Base-by-base conservation (phyloP, 371 early-diverging fungal genomes). In the Phascolomyces articulosus region DNA sequence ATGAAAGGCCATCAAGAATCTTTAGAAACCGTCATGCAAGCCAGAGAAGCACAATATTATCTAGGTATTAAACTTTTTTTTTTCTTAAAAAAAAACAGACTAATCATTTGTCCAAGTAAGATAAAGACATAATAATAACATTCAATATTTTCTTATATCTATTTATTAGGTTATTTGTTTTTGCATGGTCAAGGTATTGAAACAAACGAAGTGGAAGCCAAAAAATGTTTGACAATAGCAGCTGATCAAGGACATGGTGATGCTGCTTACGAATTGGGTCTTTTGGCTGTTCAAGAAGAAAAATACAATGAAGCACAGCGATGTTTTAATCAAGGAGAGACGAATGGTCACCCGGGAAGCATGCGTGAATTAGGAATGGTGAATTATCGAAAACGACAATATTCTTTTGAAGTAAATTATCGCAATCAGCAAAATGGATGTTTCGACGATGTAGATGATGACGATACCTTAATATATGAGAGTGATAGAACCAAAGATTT, bases 11-110 rank as follows among this genome's bases (percentile, higher is more conserved):
- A 75, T 41, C 64, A 64, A 26, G 41, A 31, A 8, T 71, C 70
- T 2, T 60, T 60, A 1, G 78, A 78, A 63, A 73, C 73, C 16
- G 47, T 61, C 20, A 55, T 40, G 13, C 79, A 75, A 57, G 67
- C 74, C 3, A 66, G 74, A n/a, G 70, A 68, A 26, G 69, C 73
- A 58, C 72, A 65, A 40, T 79, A 75, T 41, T 71, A 58, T 60
- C 44, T 73, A 10, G 78, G 78, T 74, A 66, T 40, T 51, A 18
- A 21, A 28, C 23, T 41, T 23, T n/a, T n/a, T n/a, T n/a, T n/a
- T n/a, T n/a, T n/a, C n/a, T n/a, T n/a, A n/a, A n/a, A n/a, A n/a
- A n/a, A n/a, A n/a, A n/a, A n/a, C n/a, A n/a, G n/a, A n/a, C n/a
- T n/a, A n/a, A n/a, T n/a, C n/a, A n/a, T n/a, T n/a, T n/a, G n/a